A percentile compares a stretch with the other conserved stretches of the same genome.
phyloP scores from a whole-genome alignment of 2,329 filamentous ascomycete genomes.

The Tetracladium maxilliforme region DNA sequence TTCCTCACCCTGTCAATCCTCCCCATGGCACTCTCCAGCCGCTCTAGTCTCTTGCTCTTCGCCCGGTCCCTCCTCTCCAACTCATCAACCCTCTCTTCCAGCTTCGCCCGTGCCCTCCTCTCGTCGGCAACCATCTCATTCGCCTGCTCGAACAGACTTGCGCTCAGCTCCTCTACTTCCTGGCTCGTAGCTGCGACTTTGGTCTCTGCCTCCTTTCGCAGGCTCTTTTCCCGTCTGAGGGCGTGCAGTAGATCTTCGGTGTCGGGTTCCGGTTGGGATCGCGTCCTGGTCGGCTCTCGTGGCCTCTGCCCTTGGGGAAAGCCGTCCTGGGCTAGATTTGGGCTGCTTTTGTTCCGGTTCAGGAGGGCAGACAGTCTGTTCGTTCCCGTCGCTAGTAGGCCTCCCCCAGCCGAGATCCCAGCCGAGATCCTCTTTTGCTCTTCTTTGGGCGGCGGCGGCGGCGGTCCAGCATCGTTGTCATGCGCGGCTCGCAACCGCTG shows the following conservation, averaged over 20 bases:
- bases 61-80: constrained; percentile 58
- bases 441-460: constrained; percentile 7
- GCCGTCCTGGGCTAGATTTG: constrained; percentile 15
- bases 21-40: constrained; percentile 54
- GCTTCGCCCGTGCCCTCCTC: constrained; percentile 50
- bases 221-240: constrained; percentile 48
- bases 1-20: constrained; percentile 59
- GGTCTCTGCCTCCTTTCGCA: constrained; percentile 55
- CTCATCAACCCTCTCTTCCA: constrained; percentile 55
- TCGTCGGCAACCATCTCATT: constrained; percentile 80
- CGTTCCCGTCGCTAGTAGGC: constrained; percentile 2
- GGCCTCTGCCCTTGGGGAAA: constrained; percentile 10
- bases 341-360: constrained; percentile 30
- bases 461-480: constrained; percentile 15
- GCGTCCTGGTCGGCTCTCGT: constrained; percentile 4
- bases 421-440: neutral
- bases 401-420: no score
- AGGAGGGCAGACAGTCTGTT: constrained; percentile 27
- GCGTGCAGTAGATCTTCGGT: constrained; percentile 40
- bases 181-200: constrained; percentile 49
- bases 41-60: constrained; percentile 53
- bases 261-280: constrained; percentile 7
- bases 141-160: constrained; percentile 63
- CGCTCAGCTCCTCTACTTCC: constrained; percentile 69
- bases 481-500: constrained; percentile 34